Evolutionary conservation across 305 asterid genomes (phyloP).

Genomic region (Ilex paraguariensis): DNA sequence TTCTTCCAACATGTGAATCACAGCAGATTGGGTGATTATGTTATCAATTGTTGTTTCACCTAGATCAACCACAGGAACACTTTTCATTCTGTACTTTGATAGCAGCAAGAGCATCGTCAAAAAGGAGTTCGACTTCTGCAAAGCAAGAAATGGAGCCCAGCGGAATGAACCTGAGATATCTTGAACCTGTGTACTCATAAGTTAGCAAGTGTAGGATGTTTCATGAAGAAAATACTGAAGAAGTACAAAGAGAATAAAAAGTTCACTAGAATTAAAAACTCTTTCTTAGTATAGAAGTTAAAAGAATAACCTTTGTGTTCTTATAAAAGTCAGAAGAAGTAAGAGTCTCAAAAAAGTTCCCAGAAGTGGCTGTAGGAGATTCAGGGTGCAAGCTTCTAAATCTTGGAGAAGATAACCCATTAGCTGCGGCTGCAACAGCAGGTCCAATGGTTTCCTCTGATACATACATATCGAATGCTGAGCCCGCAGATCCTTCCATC

Average conservation of each 20-base stretch:
- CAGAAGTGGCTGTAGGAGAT: constrained; percentile 82
- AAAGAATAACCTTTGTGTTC: constrained; percentile 65
- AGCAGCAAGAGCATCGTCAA: constrained; percentile 91
- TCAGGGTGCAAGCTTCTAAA: constrained; percentile 77
- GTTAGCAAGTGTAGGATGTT: constrained; percentile 1
- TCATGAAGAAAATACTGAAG: neutral
- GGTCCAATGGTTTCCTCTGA: constrained; percentile 41
- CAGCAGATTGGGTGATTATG: constrained; percentile 89
- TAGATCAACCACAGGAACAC: constrained; percentile 82
- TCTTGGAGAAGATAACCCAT: constrained; percentile 84
- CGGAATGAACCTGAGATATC: constrained; percentile 95
- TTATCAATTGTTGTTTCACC: constrained; percentile 81
- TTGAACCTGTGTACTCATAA: constrained; percentile 54
- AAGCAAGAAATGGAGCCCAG: constrained; percentile 98
- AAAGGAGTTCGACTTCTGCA: constrained; percentile 88
- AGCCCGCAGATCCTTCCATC: constrained; percentile 49
- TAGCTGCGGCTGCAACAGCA: constrained; percentile 79
- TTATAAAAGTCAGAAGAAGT: constrained; percentile 85
- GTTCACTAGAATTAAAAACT: neutral
- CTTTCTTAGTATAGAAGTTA: neutral
- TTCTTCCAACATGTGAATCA: constrained; percentile 93
- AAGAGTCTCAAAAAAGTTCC: constrained; percentile 74
- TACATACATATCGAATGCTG: constrained; percentile 33
- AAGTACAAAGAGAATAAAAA: neutral
- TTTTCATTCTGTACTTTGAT: constrained; percentile 93